Evolutionary conservation across 495 filamentous ascomycete genomes (phyloP).

Genomic region (Aspergillus taichungensis): DNA sequence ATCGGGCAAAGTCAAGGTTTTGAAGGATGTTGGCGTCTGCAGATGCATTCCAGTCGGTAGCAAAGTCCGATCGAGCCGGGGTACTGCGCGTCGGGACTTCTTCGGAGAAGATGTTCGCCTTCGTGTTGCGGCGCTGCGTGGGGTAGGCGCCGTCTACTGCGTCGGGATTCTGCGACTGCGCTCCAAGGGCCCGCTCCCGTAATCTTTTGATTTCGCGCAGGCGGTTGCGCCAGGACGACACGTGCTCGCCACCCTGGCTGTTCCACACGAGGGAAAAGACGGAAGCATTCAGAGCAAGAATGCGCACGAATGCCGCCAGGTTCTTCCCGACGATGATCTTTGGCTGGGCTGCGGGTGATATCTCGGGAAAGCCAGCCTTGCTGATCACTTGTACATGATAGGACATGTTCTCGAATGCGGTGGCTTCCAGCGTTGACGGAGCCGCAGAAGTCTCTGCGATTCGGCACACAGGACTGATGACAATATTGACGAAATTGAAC

Average conservation of each 20-base stretch:
- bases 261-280: slow-evolving; percentile 90
- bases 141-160: slow-evolving; percentile 31
- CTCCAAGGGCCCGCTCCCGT: slow-evolving; percentile 46
- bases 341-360: slow-evolving; percentile 77
- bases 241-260: slow-evolving; percentile 70
- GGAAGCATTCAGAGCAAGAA: slow-evolving; percentile 86
- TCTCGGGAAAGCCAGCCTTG: slow-evolving; percentile 76
- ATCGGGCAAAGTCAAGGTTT: slow-evolving; percentile 38
- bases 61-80: slow-evolving; percentile 21
- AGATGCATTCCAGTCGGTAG: slow-evolving; percentile 35
- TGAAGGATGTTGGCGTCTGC: slow-evolving; percentile 32
- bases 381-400: slow-evolving; percentile 81
- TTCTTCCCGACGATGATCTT: slow-evolving; percentile 77
- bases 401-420: slow-evolving; percentile 45
- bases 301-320: slow-evolving; percentile 78
- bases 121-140: slow-evolving; percentile 37
- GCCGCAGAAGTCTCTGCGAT: slow-evolving; percentile 23
- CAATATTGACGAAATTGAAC: slow-evolving; percentile 94
- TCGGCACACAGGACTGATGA: slow-evolving; percentile 78
- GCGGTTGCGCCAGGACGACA: slow-evolving; percentile 83
- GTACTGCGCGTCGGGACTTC: slow-evolving; percentile 25
- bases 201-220: slow-evolving; percentile 77
- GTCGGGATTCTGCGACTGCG: slow-evolving; percentile 25
- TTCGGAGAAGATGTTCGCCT: slow-evolving; percentile 37
- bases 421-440: slow-evolving; percentile 8